These are phyloP conservation scores for Canariomyces notabilis DNA, from an alignment of 2,329 filamentous ascomycete genomes.

Conservation along the genomic window DNA sequence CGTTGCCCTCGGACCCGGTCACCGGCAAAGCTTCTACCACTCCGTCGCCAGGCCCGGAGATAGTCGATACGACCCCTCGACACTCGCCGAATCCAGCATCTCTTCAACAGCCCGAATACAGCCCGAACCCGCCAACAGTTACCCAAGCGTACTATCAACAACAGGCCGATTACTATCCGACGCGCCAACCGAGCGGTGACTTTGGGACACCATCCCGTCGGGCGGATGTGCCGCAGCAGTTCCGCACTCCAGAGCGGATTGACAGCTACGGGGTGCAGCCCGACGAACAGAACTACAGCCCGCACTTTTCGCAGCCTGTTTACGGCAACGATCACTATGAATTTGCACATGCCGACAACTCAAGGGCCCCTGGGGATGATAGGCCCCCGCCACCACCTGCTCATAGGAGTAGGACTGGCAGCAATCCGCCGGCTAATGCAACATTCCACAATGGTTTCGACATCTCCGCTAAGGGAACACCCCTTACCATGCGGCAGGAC, in stretches of 20 bases:
- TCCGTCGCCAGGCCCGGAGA: slow-evolving; percentile 37
- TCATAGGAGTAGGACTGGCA: slow-evolving; percentile 46
- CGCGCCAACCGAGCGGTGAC: slow-evolving; percentile 12
- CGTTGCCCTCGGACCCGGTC: slow-evolving; percentile 74
- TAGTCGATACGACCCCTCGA: slow-evolving; percentile 44
- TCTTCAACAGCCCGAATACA: slow-evolving; percentile 49
- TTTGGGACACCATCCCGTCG: slow-evolving; percentile 15
- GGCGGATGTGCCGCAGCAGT: slow-evolving; percentile 26
- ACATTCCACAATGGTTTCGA: slow-evolving; percentile 29
- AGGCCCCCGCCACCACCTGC: slow-evolving; percentile 53
- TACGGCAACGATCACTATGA: slow-evolving; percentile 37
- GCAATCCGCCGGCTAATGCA: slow-evolving; percentile 38
- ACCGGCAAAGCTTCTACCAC: slow-evolving; percentile 45
- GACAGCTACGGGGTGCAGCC: slow-evolving; percentile 32
- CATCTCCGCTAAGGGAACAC: slow-evolving; percentile 25
- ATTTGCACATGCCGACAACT: slow-evolving; percentile 29
- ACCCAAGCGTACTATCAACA: slow-evolving; percentile 22
- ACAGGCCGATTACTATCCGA: slow-evolving; percentile 18
- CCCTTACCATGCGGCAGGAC: slow-evolving; percentile 52
- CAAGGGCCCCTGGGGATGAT: slow-evolving; percentile 34
- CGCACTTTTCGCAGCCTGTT: slow-evolving; percentile 33
- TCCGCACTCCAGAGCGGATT: slow-evolving; percentile 33
- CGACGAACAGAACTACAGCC: slow-evolving; percentile 36
- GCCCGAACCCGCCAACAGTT: slow-evolving; percentile 34
- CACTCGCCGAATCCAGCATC: slow-evolving; percentile 36